These are phyloP conservation scores for Kwoniella shandongensis DNA, from an alignment of 768 basidiomycete genomes.

Conservation along the genomic window DNA sequence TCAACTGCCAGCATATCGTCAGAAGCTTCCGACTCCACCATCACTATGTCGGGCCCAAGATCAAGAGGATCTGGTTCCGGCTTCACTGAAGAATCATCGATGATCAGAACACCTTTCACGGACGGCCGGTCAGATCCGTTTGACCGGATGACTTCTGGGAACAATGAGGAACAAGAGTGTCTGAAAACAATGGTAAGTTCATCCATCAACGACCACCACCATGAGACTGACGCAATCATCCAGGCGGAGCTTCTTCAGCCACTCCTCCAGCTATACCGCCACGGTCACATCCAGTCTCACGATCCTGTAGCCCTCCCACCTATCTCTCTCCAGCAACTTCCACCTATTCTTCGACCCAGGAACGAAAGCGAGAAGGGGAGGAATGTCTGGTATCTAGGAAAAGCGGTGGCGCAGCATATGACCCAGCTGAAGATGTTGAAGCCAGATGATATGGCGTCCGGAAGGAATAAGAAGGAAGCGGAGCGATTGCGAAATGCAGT, in stretches of 20 bases:
- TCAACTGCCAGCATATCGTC: conserved; percentile 5
- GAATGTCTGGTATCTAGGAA: conserved; percentile 37
- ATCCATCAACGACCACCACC: no score
- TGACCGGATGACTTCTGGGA: neutral
- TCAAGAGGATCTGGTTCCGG: no score
- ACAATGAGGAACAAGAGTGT: conserved; percentile 9
- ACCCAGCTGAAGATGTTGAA: conserved; percentile 10
- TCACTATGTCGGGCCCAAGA: no score
- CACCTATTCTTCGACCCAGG: conserved; percentile 19
- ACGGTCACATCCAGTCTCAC: conserved; percentile 41
- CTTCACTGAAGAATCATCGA: neutral
- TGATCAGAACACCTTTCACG: conserved; percentile 5
- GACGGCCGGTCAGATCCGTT: conserved; percentile 6
- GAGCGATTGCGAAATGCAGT: conserved; percentile 18
- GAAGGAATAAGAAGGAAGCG: neutral
- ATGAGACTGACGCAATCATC: neutral
- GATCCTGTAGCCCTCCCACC: conserved; percentile 44
- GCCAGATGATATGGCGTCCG: neutral
- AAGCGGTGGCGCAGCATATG: conserved; percentile 22
- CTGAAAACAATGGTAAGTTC: conserved; percentile 35
- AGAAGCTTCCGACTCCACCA: no score
- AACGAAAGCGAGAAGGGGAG: conserved; percentile 35
- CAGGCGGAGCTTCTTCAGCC: conserved; percentile 42
- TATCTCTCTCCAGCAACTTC: conserved; percentile 30
- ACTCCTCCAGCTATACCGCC: conserved; percentile 31